A percentile compares a stretch with the other conserved stretches of the same genome.
These are phyloP conservation scores for Rosellinia necatrix DNA, from an alignment of 2,329 filamentous ascomycete genomes.

Conservation along the genomic window DNA sequence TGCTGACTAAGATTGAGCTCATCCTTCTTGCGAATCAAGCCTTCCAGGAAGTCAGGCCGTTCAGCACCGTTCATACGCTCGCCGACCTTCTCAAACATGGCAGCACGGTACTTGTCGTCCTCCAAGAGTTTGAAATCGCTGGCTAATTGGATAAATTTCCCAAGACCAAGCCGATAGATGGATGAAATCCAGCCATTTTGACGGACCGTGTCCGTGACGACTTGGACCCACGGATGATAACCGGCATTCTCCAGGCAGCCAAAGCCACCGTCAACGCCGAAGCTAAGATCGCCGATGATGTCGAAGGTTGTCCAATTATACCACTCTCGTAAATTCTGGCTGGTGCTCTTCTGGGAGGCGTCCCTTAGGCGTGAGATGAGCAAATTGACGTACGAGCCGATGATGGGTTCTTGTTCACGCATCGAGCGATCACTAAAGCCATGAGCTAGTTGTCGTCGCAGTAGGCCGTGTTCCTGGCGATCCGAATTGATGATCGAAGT, in stretches of 20 bases:
- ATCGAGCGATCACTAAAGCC: constrained; percentile 47
- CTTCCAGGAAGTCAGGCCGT: constrained; percentile 41
- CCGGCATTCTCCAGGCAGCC: constrained; percentile 40
- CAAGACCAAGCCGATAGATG: constrained; percentile 18
- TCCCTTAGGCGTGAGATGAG: constrained; percentile 38
- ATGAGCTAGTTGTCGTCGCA: constrained; percentile 44
- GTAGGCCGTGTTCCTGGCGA: constrained; percentile 39
- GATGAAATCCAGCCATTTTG: constrained; percentile 19
- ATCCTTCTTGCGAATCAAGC: constrained; percentile 38
- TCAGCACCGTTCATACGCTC: constrained; percentile 36
- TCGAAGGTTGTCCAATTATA: constrained; percentile 49
- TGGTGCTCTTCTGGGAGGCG: background rate
- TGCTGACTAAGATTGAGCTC: constrained; percentile 24
- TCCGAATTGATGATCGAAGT: constrained; percentile 37
- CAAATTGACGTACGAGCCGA: constrained; percentile 44
- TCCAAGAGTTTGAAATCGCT: constrained; percentile 7
- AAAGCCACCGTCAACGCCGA: constrained; percentile 47
- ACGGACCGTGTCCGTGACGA: constrained; percentile 36
- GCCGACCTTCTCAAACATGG: constrained; percentile 33
- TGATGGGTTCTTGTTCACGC: constrained; percentile 48
- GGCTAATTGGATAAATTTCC: constrained; percentile 4
- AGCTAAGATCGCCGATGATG: constrained; percentile 52
- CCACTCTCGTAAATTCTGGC: constrained; percentile 44
- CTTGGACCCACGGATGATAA: constrained; percentile 42
- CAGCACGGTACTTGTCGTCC: constrained; percentile 21